These are phyloP conservation scores for Fraxinus quadrangulata DNA, from an alignment of 257 asterid species.

Conservation along the genomic window DNA sequence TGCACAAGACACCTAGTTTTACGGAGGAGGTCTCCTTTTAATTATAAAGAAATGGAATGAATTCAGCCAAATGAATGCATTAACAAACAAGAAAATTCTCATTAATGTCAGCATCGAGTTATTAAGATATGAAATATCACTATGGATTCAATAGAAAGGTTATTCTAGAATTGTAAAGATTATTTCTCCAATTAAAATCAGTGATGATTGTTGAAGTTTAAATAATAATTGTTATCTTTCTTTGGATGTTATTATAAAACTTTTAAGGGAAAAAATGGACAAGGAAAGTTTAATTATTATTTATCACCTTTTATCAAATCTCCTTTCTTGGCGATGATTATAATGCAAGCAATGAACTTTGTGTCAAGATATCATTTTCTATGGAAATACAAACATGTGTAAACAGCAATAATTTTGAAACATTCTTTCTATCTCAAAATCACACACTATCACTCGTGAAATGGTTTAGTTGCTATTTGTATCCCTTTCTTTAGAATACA, in stretches of 20 bases:
- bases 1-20: neutral
- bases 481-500: neutral
- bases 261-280: neutral
- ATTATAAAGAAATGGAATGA: neutral
- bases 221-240: neutral
- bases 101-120: neutral
- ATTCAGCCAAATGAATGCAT: neutral
- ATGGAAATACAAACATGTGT: neutral
- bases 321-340: neutral
- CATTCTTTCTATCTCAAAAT: neutral
- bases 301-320: neutral
- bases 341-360: neutral
- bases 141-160: neutral
- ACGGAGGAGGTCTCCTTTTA: neutral
- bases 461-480: conserved; percentile 2
- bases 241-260: neutral
- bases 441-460: neutral
- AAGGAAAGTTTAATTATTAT: neutral
- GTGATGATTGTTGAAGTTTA: neutral
- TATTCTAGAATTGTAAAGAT: neutral
- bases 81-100: neutral
- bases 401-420: neutral
- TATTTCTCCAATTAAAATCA: neutral
- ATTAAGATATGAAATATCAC: neutral
- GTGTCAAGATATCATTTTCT: neutral